Evolutionary conservation across 2,329 filamentous ascomycete genomes (phyloP).

Genomic region (Colletotrichum viniferum): DNA sequence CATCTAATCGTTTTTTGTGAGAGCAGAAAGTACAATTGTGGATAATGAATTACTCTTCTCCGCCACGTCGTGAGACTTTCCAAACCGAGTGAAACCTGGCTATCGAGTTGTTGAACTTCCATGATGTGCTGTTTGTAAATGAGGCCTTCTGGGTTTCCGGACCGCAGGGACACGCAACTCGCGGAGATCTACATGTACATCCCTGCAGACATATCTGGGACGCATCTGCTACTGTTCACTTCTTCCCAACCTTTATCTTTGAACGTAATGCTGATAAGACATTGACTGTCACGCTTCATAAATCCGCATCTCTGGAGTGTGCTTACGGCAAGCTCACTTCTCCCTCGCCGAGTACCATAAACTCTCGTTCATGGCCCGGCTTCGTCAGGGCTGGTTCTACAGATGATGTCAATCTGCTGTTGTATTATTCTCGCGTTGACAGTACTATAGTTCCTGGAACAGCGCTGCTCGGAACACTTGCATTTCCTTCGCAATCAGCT

Average conservation of each 20-base stretch:
- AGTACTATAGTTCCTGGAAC: accelerated
- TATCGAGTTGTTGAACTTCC: neutral
- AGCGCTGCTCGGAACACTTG: neutral
- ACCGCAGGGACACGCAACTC: neutral
- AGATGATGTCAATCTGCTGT: neutral
- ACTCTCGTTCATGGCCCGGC: neutral
- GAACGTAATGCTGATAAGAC: accelerated
- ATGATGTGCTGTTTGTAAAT: neutral
- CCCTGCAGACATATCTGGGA: neutral
- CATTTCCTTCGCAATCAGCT: accelerated
- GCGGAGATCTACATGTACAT: too few relatives aligned
- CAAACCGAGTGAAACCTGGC: neutral
- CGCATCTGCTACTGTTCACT: neutral
- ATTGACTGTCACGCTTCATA: neutral
- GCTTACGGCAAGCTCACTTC: neutral
- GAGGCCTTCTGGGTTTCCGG: neutral
- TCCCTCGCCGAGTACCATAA: accelerated
- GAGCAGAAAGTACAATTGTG: too few relatives aligned
- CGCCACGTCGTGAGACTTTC: neutral
- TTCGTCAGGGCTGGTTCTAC: neutral
- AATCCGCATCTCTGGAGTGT: accelerated
- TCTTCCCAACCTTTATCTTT: neutral
- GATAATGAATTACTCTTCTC: too few relatives aligned
- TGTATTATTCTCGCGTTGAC: neutral
- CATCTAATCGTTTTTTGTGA: neutral